Evolutionary conservation across 306 rosid species (phyloP), one percentile per base, ranked within the genome.

Genomic region (Lagenaria siceraria): DNA sequence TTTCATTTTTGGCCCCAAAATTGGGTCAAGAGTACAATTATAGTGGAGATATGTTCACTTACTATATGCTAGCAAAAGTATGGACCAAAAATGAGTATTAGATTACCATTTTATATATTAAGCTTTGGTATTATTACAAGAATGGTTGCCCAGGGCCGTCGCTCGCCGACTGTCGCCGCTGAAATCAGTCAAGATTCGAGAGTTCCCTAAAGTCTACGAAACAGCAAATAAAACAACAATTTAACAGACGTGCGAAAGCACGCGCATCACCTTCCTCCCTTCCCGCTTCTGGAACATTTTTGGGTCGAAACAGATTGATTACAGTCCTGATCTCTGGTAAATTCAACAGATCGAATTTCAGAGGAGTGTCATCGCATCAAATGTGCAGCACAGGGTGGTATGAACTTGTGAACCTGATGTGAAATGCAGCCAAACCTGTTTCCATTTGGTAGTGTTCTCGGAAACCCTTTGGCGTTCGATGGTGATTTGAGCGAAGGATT

Each of bases 371-470:
- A 8, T 77, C 48, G 48, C 49, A 46, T 8, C 60, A 63, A 52
- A 87, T 87, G 88, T 85, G 63, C 66, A 38, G 76, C 60, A 68
- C 79, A 73, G 21, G 79, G 63, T 18, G 74, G 63, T 22, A 19
- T 59, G 89, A 82, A 88, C 88, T 87, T 46, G 86, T 80, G 54
- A 80, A 27, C 80, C 83, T 76, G 84, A 83, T 82, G 83, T 96
- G 97, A 89, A 91, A 92, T 92, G 99, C 99, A 90, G 93, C 96
- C 97, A 84, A 92, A 90, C 81, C 82, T 87, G 87, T 89, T 86
- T 27, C 97, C 98, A 24, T 88, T 95, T 76, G 96, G 91, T 49
- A 89, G 88, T 70, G 81, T 84, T 83, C 84, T 87, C 38, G 96
- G 87, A n/a, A 95, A 95, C 85, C 97, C 96, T 55, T 90, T 90